Conservation (phyloP, 1,284 basidiomycete species). For the Tranzscheliella williamsii region DNA sequence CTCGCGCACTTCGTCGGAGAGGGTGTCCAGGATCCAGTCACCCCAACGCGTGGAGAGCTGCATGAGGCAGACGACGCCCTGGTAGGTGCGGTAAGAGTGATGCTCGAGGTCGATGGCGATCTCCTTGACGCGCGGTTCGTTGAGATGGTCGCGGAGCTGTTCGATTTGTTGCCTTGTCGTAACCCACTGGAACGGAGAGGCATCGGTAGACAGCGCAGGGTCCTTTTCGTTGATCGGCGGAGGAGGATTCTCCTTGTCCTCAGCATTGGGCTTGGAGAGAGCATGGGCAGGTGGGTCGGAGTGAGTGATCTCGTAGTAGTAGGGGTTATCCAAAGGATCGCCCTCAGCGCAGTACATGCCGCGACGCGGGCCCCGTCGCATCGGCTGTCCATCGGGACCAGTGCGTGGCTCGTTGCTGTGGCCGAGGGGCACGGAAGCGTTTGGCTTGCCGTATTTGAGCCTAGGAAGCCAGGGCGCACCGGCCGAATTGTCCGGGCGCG, state of each 20-base stretch:
- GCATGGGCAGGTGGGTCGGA: conserved; percentile 58
- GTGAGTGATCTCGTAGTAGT: conserved; percentile 53
- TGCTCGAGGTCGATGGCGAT: conserved; percentile 94
- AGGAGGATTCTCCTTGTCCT: conserved; percentile 22
- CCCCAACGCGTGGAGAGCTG: conserved; percentile 75
- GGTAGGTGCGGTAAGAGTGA: conserved; percentile 81
- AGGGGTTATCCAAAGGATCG: conserved; percentile 53
- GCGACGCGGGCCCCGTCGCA: conserved; percentile 22
- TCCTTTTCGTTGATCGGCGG: conserved; percentile 41
- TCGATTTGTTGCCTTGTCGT: conserved; percentile 68
- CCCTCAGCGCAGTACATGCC: conserved; percentile 59
- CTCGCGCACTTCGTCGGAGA: conserved; percentile 70
- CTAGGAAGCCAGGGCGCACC: conserved; percentile 37
- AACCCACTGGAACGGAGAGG: conserved; percentile 76
- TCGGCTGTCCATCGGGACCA: conserved; percentile 6
- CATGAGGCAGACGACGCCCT: conserved; percentile 89
- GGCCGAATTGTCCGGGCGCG: conserved; percentile 50
- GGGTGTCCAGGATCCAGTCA: conserved; percentile 85
- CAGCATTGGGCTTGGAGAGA: conserved; percentile 18
- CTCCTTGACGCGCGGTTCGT: conserved; percentile 67
- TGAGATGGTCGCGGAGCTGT: conserved; percentile 68
- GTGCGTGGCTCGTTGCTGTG: conserved; percentile 10
- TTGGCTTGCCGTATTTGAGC: conserved; percentile 53
- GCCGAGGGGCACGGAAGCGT: conserved; percentile 49
- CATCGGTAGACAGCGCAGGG: conserved; percentile 67